Percentiles rank a stretch among this genome's conserved stretches.
These are phyloP conservation scores for Groenewaldozyma sp. DNA, from an alignment of 1,139 yeast species.

Conservation along the genomic window DNA sequence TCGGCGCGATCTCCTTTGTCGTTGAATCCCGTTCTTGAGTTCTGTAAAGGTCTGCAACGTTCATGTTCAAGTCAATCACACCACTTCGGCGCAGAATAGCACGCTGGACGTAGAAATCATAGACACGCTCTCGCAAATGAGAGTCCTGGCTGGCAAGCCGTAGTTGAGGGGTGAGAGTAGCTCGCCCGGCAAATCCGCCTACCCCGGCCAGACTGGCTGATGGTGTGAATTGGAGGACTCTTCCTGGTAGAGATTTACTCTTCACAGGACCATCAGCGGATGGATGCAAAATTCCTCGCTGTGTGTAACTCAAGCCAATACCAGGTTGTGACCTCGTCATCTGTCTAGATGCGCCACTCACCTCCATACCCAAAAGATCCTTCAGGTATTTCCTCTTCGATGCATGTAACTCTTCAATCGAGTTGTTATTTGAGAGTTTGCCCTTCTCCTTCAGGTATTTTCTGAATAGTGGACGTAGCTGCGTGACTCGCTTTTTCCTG, in stretches of 20 bases:
- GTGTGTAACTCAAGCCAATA: slow-evolving; percentile 38
- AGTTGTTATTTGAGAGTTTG: neutral
- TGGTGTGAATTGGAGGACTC: slow-evolving; percentile 35
- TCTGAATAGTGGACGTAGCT: neutral
- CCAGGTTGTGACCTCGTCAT: slow-evolving; percentile 9
- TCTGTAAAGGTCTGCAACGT: slow-evolving; percentile 1
- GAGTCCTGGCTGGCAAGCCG: neutral
- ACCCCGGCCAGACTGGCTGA: slow-evolving; percentile 16
- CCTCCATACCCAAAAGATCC: neutral
- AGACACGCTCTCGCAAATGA: neutral
- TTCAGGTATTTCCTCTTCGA: slow-evolving; percentile 1
- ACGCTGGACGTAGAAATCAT: neutral
- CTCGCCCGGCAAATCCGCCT: slow-evolving; percentile 8
- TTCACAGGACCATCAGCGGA: slow-evolving; percentile 65
- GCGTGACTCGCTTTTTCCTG: neutral
- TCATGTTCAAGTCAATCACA: neutral
- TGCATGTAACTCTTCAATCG: slow-evolving; percentile 1
- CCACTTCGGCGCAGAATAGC: neutral
- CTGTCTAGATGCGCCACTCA: neutral
- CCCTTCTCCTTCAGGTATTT: slow-evolving; percentile 1
- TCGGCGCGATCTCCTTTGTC: neutral
- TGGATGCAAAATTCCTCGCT: slow-evolving; percentile 61
- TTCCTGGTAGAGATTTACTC: slow-evolving; percentile 58
- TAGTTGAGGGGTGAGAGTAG: neutral
- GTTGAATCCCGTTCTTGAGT: neutral